Evolutionary conservation across 495 filamentous ascomycete species (phyloP), one percentile per base, ranked within the genome.

Genomic region (Aspergillus haitiensis): DNA sequence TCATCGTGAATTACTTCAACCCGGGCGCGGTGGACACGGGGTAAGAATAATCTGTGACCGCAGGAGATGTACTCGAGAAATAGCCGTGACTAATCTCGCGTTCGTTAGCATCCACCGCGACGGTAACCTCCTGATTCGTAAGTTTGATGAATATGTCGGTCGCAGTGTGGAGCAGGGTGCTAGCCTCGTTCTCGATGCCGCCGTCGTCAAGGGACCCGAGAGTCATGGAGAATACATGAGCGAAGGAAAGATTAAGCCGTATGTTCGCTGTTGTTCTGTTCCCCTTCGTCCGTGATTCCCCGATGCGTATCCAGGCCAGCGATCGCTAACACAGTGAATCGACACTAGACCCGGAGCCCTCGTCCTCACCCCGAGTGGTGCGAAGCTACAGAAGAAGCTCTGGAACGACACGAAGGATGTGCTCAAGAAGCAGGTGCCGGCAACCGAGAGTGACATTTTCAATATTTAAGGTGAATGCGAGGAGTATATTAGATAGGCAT

Each of bases 1-100:
- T 65, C 10, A 56, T 65, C 15, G 63, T 68, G 6, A 68, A 64
- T 50, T 59, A 34, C 37, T 48, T 59, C 1, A 54, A 59, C 11
- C 66, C 66, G 11, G 66, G 66, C 2, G 37, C 37, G 3, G 37
- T 40, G 37, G 37, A 40, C 9, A 40, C 37, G 37, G 37, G 37
- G 37, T 11, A 40, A 40, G 37, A 7, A 10, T 40, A 40, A 6
- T n/a, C 10, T 5, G 3, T 27, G 1, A 27, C 21, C 21, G 21
- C 1, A 1, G 21, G 21, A 27, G 1, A 27, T 3, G 21, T 27
- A 27, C 1, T 27, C 1, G 3, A 3, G 21, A 27, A 27, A 27
- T 27, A 27, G 21, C 1, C 1, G 21, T 27, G 21, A 27, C 21
- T 27, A 27, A 27, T 3, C 1, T 27, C 21, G 21, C 3, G 21